Percentiles rank a stretch among this genome's conserved stretches.
phyloP scores from a whole-genome alignment of 495 filamentous ascomycete genomes.

The Neurospora sp. region DNA sequence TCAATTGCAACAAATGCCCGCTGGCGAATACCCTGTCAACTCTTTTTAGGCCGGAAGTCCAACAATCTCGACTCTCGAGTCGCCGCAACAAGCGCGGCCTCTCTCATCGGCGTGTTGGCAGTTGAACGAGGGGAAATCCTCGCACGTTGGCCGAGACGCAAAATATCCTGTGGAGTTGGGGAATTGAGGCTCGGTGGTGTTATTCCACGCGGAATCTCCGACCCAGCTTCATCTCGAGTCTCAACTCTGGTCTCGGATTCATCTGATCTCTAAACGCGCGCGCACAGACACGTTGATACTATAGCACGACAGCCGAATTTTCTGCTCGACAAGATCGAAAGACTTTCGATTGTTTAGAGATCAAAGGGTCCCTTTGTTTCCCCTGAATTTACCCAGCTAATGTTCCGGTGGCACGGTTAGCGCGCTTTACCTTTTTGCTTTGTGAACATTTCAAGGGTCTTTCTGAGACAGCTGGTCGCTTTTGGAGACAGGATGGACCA shows the following conservation, averaged over 20 bases:
- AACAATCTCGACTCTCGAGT: not conserved
- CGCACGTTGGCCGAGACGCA: not conserved
- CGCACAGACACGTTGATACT: not conserved
- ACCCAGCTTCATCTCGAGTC: not conserved
- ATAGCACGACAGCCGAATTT: not conserved
- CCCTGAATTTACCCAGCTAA: not conserved
- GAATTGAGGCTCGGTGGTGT: not conserved
- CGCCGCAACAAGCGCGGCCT: not conserved
- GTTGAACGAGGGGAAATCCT: not conserved
- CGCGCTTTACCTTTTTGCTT: not conserved
- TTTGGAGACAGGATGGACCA: not conserved
- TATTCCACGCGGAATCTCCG: not conserved
- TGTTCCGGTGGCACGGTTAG: not conserved
- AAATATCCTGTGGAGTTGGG: not conserved
- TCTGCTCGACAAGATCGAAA: not conserved
- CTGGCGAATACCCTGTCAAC: not conserved
- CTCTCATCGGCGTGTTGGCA: not conserved
- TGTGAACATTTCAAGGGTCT: not conserved
- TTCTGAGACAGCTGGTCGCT: not conserved
- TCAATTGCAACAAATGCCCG: not conserved
- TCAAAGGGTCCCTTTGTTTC: not conserved
- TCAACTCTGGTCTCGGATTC: not conserved
- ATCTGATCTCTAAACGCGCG: not conserved
- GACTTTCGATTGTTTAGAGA: not conserved
- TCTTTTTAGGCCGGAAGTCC: not conserved